phyloP scores from a whole-genome alignment of 768 basidiomycete genomes.

The Serendipita sp. region DNA sequence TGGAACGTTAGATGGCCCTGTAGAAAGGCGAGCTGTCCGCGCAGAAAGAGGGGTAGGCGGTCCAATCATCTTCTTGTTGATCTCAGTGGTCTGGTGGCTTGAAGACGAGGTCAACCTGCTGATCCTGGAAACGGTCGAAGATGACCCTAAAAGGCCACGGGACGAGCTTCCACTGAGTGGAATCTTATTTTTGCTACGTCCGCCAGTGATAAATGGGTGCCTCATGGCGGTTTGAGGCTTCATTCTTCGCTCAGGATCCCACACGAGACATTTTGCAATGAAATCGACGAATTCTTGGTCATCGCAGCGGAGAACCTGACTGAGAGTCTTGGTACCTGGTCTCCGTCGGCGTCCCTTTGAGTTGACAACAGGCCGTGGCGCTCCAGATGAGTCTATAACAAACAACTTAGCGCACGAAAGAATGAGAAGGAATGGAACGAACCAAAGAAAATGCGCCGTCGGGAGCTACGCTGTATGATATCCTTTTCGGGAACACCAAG shows the following conservation, averaged over 20 bases:
- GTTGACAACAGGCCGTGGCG: conserved; percentile 84
- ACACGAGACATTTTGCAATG: conserved; percentile 88
- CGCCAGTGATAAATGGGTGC: conserved; percentile 71
- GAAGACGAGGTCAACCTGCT: conserved; percentile 27
- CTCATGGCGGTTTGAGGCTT: conserved; percentile 87
- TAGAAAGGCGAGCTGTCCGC: conserved; percentile 21
- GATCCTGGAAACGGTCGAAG: conserved; percentile 26
- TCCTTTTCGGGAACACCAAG: conserved; percentile 91
- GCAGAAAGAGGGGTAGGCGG: conserved; percentile 79
- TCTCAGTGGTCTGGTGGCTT: conserved; percentile 42
- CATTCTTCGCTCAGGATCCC: conserved; percentile 93
- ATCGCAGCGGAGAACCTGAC: conserved; percentile 76
- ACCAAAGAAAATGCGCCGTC: conserved; percentile 96
- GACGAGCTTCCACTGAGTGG: conserved; percentile 27
- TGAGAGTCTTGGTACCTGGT: conserved; percentile 79
- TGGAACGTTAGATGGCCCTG: background rate
- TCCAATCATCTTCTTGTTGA: conserved; percentile 83
- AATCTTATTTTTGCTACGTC: conserved; percentile 34
- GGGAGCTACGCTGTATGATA: conserved; percentile 81
- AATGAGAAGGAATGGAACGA: conserved; percentile 17
- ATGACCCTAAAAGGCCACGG: conserved; percentile 37
- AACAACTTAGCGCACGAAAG: background rate
- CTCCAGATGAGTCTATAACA: conserved; percentile 69
- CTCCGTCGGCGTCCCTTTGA: conserved; percentile 88
- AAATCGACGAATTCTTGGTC: conserved; percentile 96